Conservation (phyloP, 192 early-diverging fungal genomes). For the Backusella parvicylindrica region DNA sequence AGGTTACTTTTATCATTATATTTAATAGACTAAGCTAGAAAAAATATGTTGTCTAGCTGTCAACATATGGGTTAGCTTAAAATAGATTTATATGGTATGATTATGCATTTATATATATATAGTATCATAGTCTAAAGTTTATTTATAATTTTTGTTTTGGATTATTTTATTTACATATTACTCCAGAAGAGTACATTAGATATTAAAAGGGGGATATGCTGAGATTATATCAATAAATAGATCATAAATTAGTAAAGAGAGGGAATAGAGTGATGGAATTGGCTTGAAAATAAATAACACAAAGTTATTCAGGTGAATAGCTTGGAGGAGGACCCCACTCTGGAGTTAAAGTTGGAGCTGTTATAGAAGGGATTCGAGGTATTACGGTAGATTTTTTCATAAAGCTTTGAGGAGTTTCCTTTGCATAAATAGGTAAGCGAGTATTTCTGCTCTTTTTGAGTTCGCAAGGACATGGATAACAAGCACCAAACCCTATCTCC, state of each 20-base stretch:
- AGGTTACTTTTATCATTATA: too few relatives aligned
- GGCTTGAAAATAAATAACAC: not conserved
- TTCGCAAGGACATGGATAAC: slow-evolving; percentile 20
- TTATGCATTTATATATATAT: not conserved
- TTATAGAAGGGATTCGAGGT: not conserved
- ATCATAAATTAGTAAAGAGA: not conserved
- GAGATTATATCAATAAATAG: not conserved
- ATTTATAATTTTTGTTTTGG: not conserved
- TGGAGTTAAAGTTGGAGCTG: not conserved
- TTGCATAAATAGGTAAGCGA: not conserved
- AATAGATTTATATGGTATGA: too few relatives aligned
- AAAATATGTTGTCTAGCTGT: too few relatives aligned
- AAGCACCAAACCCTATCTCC: slow-evolving; percentile 6
- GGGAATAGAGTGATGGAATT: not conserved
- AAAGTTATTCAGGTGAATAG: not conserved
- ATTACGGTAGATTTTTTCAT: not conserved
- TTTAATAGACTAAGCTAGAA: too few relatives aligned
- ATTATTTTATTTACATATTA: not conserved
- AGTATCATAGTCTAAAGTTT: not conserved
- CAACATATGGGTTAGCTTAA: too few relatives aligned
- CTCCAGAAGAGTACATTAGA: not conserved
- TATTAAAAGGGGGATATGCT: not conserved
- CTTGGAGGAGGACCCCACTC: slow-evolving; percentile 23
- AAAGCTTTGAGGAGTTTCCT: not conserved
- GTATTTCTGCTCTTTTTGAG: not conserved